Evolutionary conservation across 192 early-diverging fungal genomes (phyloP), one percentile per base, ranked within the genome.

Genomic region (Obelidium mucronatum): DNA sequence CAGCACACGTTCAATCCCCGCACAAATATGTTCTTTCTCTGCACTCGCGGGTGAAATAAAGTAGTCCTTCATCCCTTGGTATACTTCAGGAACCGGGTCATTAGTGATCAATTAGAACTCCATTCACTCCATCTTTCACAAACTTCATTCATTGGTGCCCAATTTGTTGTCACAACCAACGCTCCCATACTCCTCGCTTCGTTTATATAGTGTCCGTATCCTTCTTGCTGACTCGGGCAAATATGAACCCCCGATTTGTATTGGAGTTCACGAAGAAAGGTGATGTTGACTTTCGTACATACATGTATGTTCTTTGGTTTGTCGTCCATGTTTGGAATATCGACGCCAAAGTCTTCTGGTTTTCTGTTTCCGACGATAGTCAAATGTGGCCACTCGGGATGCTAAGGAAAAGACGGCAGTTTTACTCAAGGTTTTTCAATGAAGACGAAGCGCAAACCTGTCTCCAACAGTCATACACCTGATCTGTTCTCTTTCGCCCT

Each of bases 171-270:
- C 19, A 73, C 24, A 42, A 63, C 40, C 26, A 73, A 19, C 11
- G 58, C 58, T 19, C 28, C 52, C 53, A 70, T 19, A 11, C 17
- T 22, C 19, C 52, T 22, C 22, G 71, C 71, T 35, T 64, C 71
- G 35, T 73, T 73, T n/a, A 73, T 73, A 26, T 73, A 73, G 34
- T 73, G 71, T 2, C 71, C 71, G 35, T 62, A 73, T 33, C 71
- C 56, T 34, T 73, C 71, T 44, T 67, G 60, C 11, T 26, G 15
- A 1, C 22, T 26, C 8, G 42, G 40, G 34, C 67, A 68, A 11
- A 68, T 17, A 31, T 52, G 42, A 33, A 68, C 48, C 11, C 42
- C 67, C 22, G 24, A 24, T 2, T 68, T 19, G 33, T 24, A 28
- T 24, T 74, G 73, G 2, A 65, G 40, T 30, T 37, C 17, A 2